Evolutionary conservation across 352 stramenopile genomes (phyloP), one percentile per base, ranked within the genome.

Genomic region (Phytophthora boehmeriae): DNA sequence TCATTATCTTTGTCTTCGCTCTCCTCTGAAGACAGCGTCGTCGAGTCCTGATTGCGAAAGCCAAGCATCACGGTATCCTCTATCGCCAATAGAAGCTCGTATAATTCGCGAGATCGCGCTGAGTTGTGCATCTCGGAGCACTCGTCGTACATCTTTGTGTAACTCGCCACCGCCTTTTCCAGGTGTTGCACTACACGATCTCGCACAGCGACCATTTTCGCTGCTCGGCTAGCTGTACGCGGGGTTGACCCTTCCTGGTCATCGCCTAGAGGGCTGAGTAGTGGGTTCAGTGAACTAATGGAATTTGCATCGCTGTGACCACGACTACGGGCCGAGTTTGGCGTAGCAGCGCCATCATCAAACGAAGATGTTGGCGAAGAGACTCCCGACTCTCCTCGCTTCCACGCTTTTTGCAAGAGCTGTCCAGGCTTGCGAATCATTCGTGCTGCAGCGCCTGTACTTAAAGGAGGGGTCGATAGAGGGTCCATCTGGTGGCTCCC

Each of bases 61-160:
- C 85, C 85, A 11, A 93, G 51, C 76, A 90, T 82, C 5, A 89
- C 73, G 1, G 88, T 54, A 54, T 88, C 78, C 69, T 93, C 85
- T 30, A 93, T 60, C 5, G 83, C 80, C 13, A 73, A 83, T 8
- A 93, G 45, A 27, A 93, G 63, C 63, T 88, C 83, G 53, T 86
- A 90, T 5, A 92, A 59, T 53, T 93, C 85, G 20, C 78, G 65
- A 0, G 82, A 89, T 5, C 83, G 68, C 20, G 75, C 71, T 25
- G 85, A 93, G 23, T 53, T 88, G 20, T 73, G 75, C 80, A 92
- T 89, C 57, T 91, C 83, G 3, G 67, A 67, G 14, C 73, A 75
- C 4, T 91, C 79, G 4, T 78, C 47, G 25, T 81, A 77, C 78
- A 91, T 77, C 30, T 80, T 83, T 4, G 76, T 63, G 52, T 89